Percentiles rank a stretch among this genome's conserved stretches.
These are phyloP conservation scores for Thielaviopsis ethacetica DNA, from an alignment of 2,329 filamentous ascomycete genomes.

Conservation along the genomic window DNA sequence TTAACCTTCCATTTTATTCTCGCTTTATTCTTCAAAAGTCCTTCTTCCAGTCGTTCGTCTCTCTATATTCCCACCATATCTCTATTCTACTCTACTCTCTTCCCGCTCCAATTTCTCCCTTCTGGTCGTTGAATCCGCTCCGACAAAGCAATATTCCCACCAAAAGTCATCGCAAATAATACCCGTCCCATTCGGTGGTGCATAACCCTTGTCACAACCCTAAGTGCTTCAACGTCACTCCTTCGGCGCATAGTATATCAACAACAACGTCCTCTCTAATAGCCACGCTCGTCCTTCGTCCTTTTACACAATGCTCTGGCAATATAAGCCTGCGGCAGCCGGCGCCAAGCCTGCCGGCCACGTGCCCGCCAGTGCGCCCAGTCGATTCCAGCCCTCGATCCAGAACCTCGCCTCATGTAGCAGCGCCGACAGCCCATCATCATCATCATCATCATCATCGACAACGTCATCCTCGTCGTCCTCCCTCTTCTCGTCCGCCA, in stretches of 20 bases:
- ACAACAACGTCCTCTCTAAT: too few relatives aligned
- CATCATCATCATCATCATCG: not conserved
- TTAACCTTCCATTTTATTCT: not conserved
- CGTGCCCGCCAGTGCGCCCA: not conserved
- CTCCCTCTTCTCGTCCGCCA: not conserved
- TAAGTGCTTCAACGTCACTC: not conserved
- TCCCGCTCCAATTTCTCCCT: too few relatives aligned
- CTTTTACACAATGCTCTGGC: slow-evolving; percentile 8
- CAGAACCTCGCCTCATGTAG: not conserved
- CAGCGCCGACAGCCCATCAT: not conserved
- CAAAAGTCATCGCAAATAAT: too few relatives aligned
- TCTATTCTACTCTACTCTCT: too few relatives aligned
- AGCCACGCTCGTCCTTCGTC: not conserved
- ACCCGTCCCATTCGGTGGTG: too few relatives aligned
- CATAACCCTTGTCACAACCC: too few relatives aligned
- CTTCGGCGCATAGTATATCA: not conserved
- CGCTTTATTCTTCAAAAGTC: not conserved
- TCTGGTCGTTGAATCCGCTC: too few relatives aligned
- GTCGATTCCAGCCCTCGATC: slow-evolving; percentile 1
- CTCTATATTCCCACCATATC: too few relatives aligned
- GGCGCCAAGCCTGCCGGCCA: not conserved
- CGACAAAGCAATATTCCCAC: too few relatives aligned
- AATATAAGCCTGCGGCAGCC: slow-evolving; percentile 1
- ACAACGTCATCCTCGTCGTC: not conserved
- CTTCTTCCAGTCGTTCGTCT: not conserved